These are phyloP conservation scores for Fremontodendron californicum DNA, from an alignment of 345 rosid genomes.

Conservation along the genomic window DNA sequence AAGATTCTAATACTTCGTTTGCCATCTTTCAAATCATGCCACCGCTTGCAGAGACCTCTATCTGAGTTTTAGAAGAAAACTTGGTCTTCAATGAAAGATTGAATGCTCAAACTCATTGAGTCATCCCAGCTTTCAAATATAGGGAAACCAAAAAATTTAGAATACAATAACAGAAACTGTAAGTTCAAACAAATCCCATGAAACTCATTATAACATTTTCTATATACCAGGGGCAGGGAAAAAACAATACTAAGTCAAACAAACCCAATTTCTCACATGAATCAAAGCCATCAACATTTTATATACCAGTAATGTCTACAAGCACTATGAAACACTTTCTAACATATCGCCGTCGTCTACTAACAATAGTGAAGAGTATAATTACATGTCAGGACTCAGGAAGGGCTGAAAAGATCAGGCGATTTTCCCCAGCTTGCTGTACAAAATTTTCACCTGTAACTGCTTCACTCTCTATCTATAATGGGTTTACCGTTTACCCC, in stretches of 20 bases:
- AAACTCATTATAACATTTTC: background rate
- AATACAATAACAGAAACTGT: background rate
- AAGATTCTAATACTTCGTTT: background rate
- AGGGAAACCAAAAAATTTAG: background rate
- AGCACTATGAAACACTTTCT: background rate
- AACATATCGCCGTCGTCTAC: background rate
- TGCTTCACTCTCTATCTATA: constrained; percentile 12
- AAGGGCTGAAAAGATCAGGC: constrained; percentile 42
- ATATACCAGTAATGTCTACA: constrained; percentile 13
- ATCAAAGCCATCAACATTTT: constrained; percentile 1
- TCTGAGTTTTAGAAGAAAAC: background rate
- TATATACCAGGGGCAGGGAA: background rate
- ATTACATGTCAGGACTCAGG: constrained; percentile 57
- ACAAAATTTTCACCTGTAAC: constrained; percentile 17
- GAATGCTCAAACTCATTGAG: background rate
- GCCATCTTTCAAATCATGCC: constrained; percentile 10
- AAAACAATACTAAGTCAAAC: background rate
- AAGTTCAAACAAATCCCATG: background rate
- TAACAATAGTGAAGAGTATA: constrained; percentile 4
- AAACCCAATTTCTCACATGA: constrained; percentile 4
- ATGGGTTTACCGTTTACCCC: constrained; percentile 10
- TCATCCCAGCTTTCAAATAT: background rate
- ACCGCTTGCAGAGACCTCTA: background rate
- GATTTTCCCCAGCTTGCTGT: constrained; percentile 30
- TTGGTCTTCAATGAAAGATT: background rate